Base-by-base conservation (phyloP, 331 rosid species). In the Telfairia occidentalis region DNA sequence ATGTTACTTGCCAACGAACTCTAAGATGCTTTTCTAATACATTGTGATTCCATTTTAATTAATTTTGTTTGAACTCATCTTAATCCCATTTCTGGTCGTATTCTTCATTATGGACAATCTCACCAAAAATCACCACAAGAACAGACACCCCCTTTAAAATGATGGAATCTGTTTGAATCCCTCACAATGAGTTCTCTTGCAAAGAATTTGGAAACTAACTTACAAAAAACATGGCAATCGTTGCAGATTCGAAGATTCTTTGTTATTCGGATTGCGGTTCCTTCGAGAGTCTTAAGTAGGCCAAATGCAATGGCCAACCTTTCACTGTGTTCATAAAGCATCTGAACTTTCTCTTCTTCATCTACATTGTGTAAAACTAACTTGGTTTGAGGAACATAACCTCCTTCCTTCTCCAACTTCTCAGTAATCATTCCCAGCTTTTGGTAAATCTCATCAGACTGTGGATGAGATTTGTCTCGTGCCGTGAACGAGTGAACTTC, bases 111-210 rank as follows among this genome's bases (percentile, higher is more conserved):
- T 11, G 49, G 49, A 49, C 55, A 9, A 29, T 91, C 84, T 91
- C 84, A 91, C 96, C 97, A 91, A 74, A 87, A 89, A 80, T 89
- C 96, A 60, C 90, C 85, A 85, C 97, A 91, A 73, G 92, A 91
- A 84, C 97, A 89, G 48, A 58, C 26, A 49, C 97, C 92, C 9
- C 80, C 79, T 78, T 81, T 73, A 79, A 91, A 89, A 79, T 86
- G 92, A 84, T 89, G 97, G 77, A 91, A 91, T 76, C 97, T 87
- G 58, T 77, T 89, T 74, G 91, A 87, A 86, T 91, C 97, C 86
- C 91, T 87, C 34, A 91, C 90, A 80, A 86, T 76, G 34, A 91
- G 89, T 57, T 76, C 52, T 52, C 87, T 81, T 50, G 77, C 82
- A 57, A 84, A 89, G 72, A 82, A 52, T 79, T 81, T 80, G 8